Evolutionary conservation across 2,329 filamentous ascomycete species (phyloP), one percentile per base, ranked within the genome.

Genomic region (Leptographium galeiforme): DNA sequence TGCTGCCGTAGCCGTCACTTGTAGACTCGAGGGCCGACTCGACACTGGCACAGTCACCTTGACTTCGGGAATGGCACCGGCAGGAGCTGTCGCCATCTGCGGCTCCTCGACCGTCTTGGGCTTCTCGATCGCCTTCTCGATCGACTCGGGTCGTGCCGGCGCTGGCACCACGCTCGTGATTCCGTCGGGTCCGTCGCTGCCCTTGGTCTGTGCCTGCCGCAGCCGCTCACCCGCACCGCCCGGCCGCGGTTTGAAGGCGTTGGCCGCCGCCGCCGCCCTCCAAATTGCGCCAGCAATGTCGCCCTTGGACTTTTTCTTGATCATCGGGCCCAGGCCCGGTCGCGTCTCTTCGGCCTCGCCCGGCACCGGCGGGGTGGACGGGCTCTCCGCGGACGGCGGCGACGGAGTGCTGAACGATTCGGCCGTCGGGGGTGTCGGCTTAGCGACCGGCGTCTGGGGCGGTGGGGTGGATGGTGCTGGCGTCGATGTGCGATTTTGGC

Each of bases 261-360:
- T 77, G 12, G 83, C 84, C 30, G 85, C 81, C 53, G 76, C 81
- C 0, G 88, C 89, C 30, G 89, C 89, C 67, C 89, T 94, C 69
- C 87, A 86, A 57, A 96, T 79, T 7, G 79, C 77, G 39, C 79
- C 84, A 19, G 87, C 87, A 61, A 93, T 75, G 54, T 93, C 84
- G n/a, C 74, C 77, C 57, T 78, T 82, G 1, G 82, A 84, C 57
- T 78, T 80, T 57, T 84, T 81, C 67, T 88, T 91, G 61, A 96
- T 85, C 90, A 95, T 95, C 2, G 89, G 88, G 0, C 89, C 89
- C 8, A 95, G 75, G 1, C 89, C 89, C 18, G 89, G 88, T n/a
- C 87, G 70, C 8, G 57, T 62, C 2, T 76, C 73, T 2, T 55
- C 60, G 39, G 61, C 57, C 7, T 65, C 64, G 7, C 60, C 53